A percentile compares a stretch with the other conserved stretches of the same genome.
Conservation (phyloP, 108 stramenopile species). For the Nitzschia inconspicua region DNA sequence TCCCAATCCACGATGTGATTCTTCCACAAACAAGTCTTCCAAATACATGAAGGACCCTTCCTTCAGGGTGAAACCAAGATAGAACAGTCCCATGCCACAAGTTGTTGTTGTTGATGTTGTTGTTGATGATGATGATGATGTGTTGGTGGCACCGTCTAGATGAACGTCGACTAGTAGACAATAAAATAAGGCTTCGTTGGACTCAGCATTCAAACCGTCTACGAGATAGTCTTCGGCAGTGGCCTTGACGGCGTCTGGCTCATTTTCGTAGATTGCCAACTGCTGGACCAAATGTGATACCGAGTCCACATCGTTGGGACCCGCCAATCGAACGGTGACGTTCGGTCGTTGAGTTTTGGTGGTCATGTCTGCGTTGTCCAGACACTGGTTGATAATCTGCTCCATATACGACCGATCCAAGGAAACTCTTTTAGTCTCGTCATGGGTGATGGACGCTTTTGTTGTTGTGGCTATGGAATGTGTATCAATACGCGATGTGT, state of each 20-base stretch:
- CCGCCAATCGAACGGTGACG: background rate
- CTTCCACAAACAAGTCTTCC: constrained; percentile 65
- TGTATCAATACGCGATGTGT: too few relatives aligned
- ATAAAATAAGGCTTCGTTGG: constrained; percentile 21
- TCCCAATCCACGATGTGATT: constrained; percentile 35
- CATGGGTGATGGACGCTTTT: background rate
- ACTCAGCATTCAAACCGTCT: constrained; percentile 17
- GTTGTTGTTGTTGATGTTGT: background rate
- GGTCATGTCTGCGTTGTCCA: background rate
- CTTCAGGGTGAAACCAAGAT: constrained; percentile 34
- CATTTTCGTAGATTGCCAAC: constrained; percentile 36
- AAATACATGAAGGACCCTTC: constrained; percentile 49
- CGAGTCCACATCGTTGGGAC: background rate
- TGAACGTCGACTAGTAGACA: constrained; percentile 22
- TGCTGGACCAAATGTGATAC: constrained; percentile 26
- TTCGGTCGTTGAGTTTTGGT: background rate
- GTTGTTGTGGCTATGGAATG: background rate
- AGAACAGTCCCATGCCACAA: constrained; percentile 53
- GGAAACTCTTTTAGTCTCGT: background rate
- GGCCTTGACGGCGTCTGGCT: constrained; percentile 28
- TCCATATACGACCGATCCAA: background rate
- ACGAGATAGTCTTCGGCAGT: constrained; percentile 9
- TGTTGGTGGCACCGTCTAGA: too few relatives aligned
- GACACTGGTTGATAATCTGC: background rate
- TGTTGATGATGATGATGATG: too few relatives aligned